Base-by-base conservation (phyloP, 805 yeast species). In the Ogataea paraovalis region DNA sequence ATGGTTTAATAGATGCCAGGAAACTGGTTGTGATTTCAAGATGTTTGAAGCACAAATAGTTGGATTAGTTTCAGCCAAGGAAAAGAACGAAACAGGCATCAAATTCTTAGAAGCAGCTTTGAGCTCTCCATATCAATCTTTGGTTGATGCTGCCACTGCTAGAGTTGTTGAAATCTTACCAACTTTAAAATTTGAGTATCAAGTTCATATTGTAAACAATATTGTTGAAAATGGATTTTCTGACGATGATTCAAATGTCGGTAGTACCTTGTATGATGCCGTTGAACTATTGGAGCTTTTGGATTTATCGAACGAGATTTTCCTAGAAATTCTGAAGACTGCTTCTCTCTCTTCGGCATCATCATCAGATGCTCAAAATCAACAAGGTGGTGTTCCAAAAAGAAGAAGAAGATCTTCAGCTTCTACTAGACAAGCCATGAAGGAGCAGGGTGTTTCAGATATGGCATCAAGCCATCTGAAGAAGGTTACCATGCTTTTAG, bases 371-470 rank as follows among this genome's bases (percentile, higher is more conserved):
- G 77, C 78, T 7, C 50, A 43, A 3, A 48, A 49, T 19, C 27
- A 52, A 10, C 57, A 44, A 22, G 56, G 55, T 2, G 72, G 72
- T 33, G 72, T 81, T 20, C 81, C 89, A 14, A 87, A 88, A 66
- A 80, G 96, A 68, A 82, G 97, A 73, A 79, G 97, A 70, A 70
- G 87, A 55, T 83, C 94, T 1, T 83, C 94, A 1, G 82, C 88
- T 27, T 75, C 87, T 14, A 76, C 92, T 1, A 83, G 80, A 60
- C 90, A 82, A 58, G 85, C 84, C n/a, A 76, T 84, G 73, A 80
- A 84, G 46, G 78, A 82, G 48, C 86, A 84, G 46, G 86, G 81
- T 48, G 76, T 91, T 40, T 80, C 85, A 12, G 76, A 73, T 43
- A 73, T 87, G 65, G 97, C 97, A 0, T 83, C 89, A 44, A 66